Percentiles rank a stretch among this genome's conserved stretches.
phyloP scores from a whole-genome alignment of 2,329 filamentous ascomycete genomes.

The Colletotrichum brevisporum region DNA sequence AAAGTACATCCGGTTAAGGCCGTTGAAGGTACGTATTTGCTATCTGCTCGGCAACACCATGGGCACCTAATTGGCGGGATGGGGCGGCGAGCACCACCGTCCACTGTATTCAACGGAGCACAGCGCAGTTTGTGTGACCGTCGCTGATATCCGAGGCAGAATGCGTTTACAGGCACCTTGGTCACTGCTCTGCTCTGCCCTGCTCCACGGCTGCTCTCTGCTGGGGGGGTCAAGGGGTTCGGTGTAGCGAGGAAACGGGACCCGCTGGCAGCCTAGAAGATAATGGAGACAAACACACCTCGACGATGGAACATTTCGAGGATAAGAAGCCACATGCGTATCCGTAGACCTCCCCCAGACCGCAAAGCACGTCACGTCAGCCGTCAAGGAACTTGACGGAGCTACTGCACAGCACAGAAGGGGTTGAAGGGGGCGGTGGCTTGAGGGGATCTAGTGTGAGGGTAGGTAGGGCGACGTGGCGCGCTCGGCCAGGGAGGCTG shows the following conservation, averaged over 20 bases:
- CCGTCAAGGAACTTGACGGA: no score
- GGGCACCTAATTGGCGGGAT: slow-evolving; percentile 11
- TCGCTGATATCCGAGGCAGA: slow-evolving; percentile 1
- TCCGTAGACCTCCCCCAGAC: no score
- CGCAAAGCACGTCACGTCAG: no score
- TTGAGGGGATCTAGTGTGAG: not conserved
- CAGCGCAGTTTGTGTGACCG: slow-evolving; percentile 30
- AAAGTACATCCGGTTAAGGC: slow-evolving; percentile 33
- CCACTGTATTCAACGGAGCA: slow-evolving; percentile 15
- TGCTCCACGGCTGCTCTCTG: no score
- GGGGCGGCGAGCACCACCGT: slow-evolving; percentile 18
- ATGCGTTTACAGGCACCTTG: slow-evolving; percentile 8
- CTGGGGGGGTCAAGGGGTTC: not conserved
- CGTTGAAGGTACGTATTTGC: slow-evolving; percentile 14
- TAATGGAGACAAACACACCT: no score
- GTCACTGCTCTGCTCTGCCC: slow-evolving; percentile 3
- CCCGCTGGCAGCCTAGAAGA: not conserved
- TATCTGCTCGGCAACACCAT: not conserved
- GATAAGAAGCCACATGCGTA: no score
- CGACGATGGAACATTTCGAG: no score
- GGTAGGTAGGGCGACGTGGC: not conserved
- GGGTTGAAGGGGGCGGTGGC: no score
- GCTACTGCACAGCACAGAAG: no score
- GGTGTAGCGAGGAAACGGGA: not conserved
- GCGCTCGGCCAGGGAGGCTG: slow-evolving; percentile 25